A percentile compares a stretch with the other conserved stretches of the same genome.
phyloP scores from a whole-genome alignment of 2,329 filamentous ascomycete genomes.

The Colletotrichum sp. region DNA sequence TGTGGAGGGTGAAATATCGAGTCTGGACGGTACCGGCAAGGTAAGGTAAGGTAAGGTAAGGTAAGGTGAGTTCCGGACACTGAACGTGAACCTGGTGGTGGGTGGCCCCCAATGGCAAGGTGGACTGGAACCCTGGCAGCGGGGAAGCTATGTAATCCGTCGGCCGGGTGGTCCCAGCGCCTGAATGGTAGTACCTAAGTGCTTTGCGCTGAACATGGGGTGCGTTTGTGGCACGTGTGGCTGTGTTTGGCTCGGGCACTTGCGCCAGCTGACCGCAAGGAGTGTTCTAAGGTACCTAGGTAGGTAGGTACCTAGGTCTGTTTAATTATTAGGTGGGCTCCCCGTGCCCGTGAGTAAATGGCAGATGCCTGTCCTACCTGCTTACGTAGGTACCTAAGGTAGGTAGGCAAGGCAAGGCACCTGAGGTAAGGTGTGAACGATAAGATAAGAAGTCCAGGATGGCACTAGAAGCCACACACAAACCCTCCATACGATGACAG shows the following conservation, averaged over 20 bases:
- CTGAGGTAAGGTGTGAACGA: background rate
- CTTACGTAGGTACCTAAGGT: too few relatives aligned
- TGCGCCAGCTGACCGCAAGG: background rate
- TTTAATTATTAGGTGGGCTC: background rate
- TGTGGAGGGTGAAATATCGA: background rate
- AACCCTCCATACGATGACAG: background rate
- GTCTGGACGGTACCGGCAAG: background rate
- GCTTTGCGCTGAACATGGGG: background rate
- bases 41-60: background rate
- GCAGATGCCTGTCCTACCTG: background rate
- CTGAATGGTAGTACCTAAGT: background rate
- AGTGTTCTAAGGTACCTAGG: background rate
- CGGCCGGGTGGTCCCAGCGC: slow-evolving; percentile 1
- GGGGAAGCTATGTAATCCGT: slow-evolving; percentile 19
- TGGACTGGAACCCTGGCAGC: slow-evolving; percentile 6
- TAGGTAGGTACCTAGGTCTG: background rate
- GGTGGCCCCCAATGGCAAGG: background rate
- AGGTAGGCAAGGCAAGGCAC: background rate
- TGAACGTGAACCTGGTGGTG: background rate
- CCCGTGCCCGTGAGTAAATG: background rate
- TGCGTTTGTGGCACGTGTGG: slow-evolving; percentile 7
- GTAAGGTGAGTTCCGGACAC: background rate
- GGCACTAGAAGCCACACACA: background rate
- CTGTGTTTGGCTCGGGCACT: background rate
- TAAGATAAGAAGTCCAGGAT: background rate